Evolutionary conservation across 2,329 filamentous ascomycete species (phyloP), one percentile per base, ranked within the genome.

Genomic region (Akanthomyces muscarius): DNA sequence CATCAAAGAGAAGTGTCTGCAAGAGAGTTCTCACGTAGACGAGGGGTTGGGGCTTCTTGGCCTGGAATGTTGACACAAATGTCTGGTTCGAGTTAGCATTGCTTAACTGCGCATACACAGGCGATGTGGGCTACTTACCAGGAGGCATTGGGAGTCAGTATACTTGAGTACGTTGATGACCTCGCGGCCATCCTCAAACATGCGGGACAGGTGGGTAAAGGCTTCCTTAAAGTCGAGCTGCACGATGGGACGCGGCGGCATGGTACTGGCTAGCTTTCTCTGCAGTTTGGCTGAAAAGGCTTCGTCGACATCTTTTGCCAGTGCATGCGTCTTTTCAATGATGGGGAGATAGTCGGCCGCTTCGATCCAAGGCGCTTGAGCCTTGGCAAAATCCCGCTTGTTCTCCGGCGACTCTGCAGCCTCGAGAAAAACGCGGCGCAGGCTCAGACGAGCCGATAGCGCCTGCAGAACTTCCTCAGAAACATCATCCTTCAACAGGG

Each of bases 261-360:
- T 93, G 0, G 92, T 97, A 68, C 92, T 97, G 0, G 95, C 93
- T 38, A 99, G 81, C 66, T 89, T 89, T n/a, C 93, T 85, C 72
- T 99, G 95, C 44, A 98, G 83, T 72, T 97, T 96, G 28, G 86
- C 86, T 69, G 92, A 97, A 73, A 97, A 98, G 0, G 93, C 87
- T n/a, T 88, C 87, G 0, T 87, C 83, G 0, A 96, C 86, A 0
- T 85, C 75, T 57, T 81, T 86, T 0, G 86, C 89, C 3, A 94
- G 74, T 0, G 75, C 68, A 61, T 88, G 83, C 1, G 89, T 87
- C 33, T 81, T 79, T 63, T 84, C 79, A 59, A 96, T 80, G 0
- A 75, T 70, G 4, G 81, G 76, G 57, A 93, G 75, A 16, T 84
- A 71, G 1, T 72, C 71, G 55, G 79, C 74, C 65, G 83, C 82